These are phyloP conservation scores for Colletotrichum euphorbiae DNA, from an alignment of 2,329 filamentous ascomycete species.

Conservation along the genomic window DNA sequence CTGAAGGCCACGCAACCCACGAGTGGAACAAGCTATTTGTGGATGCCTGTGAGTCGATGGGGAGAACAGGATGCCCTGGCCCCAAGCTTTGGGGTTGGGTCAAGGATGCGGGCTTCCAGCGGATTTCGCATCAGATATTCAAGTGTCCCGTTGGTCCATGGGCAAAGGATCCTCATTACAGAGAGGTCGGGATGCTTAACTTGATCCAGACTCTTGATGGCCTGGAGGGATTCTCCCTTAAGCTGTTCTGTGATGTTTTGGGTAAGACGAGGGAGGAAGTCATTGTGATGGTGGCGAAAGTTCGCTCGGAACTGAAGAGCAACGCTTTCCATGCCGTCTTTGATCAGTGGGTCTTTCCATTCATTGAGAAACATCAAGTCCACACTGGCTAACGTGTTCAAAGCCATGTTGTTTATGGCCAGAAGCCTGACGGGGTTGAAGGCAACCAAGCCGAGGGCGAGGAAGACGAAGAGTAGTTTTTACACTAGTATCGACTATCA, in stretches of 20 bases:
- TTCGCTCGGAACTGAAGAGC: background rate
- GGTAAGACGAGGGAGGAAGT: slow-evolving; percentile 1
- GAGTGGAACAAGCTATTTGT: background rate
- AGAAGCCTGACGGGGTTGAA: background rate
- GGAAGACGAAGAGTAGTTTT: too few relatives aligned
- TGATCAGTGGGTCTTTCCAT: background rate
- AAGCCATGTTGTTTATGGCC: background rate
- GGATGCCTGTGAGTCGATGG: background rate
- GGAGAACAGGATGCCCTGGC: background rate
- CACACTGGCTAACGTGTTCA: background rate
- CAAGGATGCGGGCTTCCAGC: background rate
- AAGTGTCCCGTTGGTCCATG: background rate
- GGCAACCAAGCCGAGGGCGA: background rate
- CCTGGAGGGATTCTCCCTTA: background rate
- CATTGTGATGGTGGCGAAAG: background rate
- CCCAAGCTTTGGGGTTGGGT: background rate
- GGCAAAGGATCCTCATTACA: background rate
- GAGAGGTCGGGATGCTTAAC: background rate
- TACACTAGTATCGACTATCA: too few relatives aligned
- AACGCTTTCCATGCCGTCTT: background rate
- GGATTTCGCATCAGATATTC: background rate
- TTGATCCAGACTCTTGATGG: background rate
- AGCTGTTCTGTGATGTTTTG: background rate
- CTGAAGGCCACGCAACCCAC: background rate
- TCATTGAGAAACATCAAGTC: background rate